These are phyloP conservation scores for Lentinula novae-zelandiae DNA, from an alignment of 1,284 basidiomycete genomes.

Conservation along the genomic window DNA sequence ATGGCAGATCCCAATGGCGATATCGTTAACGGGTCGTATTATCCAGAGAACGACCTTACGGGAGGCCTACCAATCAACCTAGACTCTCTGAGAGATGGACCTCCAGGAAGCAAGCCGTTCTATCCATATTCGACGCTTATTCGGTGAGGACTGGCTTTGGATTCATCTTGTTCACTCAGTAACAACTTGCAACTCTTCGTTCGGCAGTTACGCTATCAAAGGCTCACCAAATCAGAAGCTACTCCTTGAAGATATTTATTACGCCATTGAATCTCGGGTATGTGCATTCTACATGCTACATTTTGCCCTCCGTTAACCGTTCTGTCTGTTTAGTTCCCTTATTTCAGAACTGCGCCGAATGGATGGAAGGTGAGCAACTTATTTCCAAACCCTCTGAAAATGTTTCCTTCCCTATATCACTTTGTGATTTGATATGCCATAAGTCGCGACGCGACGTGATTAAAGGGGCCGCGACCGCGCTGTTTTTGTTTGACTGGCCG, in stretches of 20 bases:
- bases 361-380: conserved; percentile 74
- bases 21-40: conserved; percentile 58
- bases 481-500: conserved; percentile 51
- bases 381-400: not conserved
- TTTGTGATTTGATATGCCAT: not conserved
- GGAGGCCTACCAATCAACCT: conserved; percentile 80
- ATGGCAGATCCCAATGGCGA: conserved; percentile 45
- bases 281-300: conserved; percentile 23
- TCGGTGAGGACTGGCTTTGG: conserved; percentile 46
- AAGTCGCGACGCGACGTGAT: not conserved
- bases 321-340: conserved; percentile 60
- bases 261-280: conserved; percentile 81
- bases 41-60: conserved; percentile 71
- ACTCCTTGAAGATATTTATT: conserved; percentile 81
- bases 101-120: conserved; percentile 80
- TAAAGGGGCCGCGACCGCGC: conserved; percentile 41
- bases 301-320: conserved; percentile 9
- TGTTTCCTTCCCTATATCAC: not conserved
- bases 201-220: conserved; percentile 75
- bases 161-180: conserved; percentile 12
- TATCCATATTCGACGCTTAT: conserved; percentile 86
- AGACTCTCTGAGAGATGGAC: conserved; percentile 76
- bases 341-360: conserved; percentile 75
- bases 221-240: conserved; percentile 81
- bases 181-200: not conserved